Evolutionary conservation across 495 filamentous ascomycete species (phyloP).

Genomic region (Melanomma pulvis-pyrius): DNA sequence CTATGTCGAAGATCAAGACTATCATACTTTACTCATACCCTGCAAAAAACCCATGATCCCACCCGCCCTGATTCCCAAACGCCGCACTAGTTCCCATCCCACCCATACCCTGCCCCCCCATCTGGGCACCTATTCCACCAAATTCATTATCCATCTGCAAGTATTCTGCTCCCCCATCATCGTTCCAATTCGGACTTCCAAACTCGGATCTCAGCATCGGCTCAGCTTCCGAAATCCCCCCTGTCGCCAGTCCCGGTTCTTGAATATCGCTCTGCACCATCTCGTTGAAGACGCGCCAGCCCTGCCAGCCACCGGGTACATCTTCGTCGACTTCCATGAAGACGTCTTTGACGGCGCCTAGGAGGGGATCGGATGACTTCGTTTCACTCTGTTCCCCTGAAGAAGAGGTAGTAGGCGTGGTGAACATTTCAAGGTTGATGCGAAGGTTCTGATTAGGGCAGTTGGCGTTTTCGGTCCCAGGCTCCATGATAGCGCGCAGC

Average conservation of each 20-base stretch:
- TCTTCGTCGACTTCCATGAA: constrained; percentile 32
- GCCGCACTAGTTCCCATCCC: neutral
- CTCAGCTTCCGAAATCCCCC: constrained; percentile 13
- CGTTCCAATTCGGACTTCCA: constrained; percentile 13
- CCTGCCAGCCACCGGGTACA: constrained; percentile 23
- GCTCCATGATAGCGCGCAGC: constrained; percentile 22
- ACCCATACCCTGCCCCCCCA: neutral
- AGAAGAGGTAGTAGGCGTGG: neutral
- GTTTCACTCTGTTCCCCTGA: neutral
- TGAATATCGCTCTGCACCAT: constrained; percentile 25
- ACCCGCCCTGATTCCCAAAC: constrained; percentile 17
- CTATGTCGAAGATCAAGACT: too few relatives aligned
- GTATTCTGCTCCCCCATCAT: neutral
- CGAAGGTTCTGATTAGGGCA: neutral
- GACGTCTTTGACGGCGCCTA: constrained; percentile 27
- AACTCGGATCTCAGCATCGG: neutral
- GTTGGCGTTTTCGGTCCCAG: neutral
- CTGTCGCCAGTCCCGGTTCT: constrained; percentile 13
- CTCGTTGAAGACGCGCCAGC: constrained; percentile 29
- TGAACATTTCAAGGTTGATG: constrained; percentile 16
- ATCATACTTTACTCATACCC: constrained; percentile 15
- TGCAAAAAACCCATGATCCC: constrained; percentile 29
- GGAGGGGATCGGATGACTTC: constrained; percentile 6
- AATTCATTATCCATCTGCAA: neutral
- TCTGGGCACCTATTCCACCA: neutral